phyloP scores from a whole-genome alignment of 805 yeast genomes.

The Sugiyamaella chiloensis region DNA sequence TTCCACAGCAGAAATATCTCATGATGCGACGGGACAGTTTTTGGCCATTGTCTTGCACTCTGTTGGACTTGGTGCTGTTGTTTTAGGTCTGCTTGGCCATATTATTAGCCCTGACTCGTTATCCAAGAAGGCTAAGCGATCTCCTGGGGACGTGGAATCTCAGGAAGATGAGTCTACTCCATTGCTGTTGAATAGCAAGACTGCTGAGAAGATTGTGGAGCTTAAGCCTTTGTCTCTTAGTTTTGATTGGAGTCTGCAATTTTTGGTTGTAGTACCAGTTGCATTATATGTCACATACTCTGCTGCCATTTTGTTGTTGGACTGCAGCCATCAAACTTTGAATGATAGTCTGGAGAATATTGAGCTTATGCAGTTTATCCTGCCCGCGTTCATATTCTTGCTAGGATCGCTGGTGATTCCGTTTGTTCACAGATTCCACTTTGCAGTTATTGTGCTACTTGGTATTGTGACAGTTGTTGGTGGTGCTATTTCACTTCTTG shows the following conservation, averaged over 20 bases:
- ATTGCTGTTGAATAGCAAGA: background rate
- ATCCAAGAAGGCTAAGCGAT: slow-evolving; percentile 15
- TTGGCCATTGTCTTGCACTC: slow-evolving; percentile 38
- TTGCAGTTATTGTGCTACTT: slow-evolving; percentile 44
- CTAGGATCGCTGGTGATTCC: slow-evolving; percentile 51
- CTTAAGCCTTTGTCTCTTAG: slow-evolving; percentile 25
- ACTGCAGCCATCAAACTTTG: slow-evolving; percentile 65
- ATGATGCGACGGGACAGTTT: slow-evolving; percentile 48
- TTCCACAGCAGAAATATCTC: slow-evolving; percentile 48
- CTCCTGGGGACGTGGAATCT: slow-evolving; percentile 7
- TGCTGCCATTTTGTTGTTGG: slow-evolving; percentile 53
- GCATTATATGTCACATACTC: slow-evolving; percentile 53
- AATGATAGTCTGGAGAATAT: slow-evolving; percentile 59
- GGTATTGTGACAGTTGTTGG: slow-evolving; percentile 40
- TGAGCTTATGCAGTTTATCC: slow-evolving; percentile 26
- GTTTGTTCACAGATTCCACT: slow-evolving; percentile 65
- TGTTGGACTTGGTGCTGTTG: slow-evolving; percentile 38
- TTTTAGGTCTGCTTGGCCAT: slow-evolving; percentile 44
- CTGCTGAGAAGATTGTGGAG: slow-evolving; percentile 12
- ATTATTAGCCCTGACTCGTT: slow-evolving; percentile 31
- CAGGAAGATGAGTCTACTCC: slow-evolving; percentile 8
- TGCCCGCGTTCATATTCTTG: background rate
- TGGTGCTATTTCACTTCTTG: slow-evolving; percentile 32
- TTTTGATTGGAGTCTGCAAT: slow-evolving; percentile 83
- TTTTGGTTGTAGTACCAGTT: slow-evolving; percentile 62